phyloP scores from a whole-genome alignment of 1,284 basidiomycete genomes.

The Malassezia sympodialis region DNA sequence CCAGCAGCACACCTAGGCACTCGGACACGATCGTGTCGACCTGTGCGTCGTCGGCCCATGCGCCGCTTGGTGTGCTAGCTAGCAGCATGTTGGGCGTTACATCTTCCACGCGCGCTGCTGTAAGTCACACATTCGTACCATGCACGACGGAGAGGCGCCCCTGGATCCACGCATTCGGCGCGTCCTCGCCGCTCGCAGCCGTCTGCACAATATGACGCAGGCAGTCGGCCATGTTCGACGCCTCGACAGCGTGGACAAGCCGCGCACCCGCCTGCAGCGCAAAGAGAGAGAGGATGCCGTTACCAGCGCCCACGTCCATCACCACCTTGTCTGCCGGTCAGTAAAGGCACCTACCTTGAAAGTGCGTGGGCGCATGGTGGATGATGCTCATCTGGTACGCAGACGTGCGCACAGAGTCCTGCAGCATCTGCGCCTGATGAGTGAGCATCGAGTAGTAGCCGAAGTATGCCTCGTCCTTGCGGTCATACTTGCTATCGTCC shows the following conservation, averaged over 20 bases:
- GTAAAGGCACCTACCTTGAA: constrained; percentile 11
- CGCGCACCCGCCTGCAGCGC: constrained; percentile 52
- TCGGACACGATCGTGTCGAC: constrained; percentile 54
- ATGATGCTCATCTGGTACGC: constrained; percentile 41
- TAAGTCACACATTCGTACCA: not conserved
- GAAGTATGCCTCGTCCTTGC: constrained; percentile 43
- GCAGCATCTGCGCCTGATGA: constrained; percentile 44
- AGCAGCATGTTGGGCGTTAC: constrained; percentile 22
- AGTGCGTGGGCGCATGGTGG: constrained; percentile 23
- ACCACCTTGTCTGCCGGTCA: constrained; percentile 22
- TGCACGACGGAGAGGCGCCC: constrained; percentile 21
- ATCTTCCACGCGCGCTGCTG: constrained; percentile 34
- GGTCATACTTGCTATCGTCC: constrained; percentile 21
- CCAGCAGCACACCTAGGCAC: constrained; percentile 52
- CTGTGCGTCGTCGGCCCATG: constrained; percentile 23
- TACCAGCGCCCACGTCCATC: constrained; percentile 52
- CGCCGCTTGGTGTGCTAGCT: not conserved
- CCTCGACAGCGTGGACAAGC: constrained; percentile 52
- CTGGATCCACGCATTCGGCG: constrained; percentile 29
- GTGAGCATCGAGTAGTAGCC: constrained; percentile 40
- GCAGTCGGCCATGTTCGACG: constrained; percentile 52
- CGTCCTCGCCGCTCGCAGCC: constrained; percentile 32
- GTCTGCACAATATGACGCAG: constrained; percentile 48
- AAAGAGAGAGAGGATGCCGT: constrained; percentile 53
- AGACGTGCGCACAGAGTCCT: constrained; percentile 37